Conservation (phyloP, 305 asterid genomes). For the Fraxinus dipetala region DNA sequence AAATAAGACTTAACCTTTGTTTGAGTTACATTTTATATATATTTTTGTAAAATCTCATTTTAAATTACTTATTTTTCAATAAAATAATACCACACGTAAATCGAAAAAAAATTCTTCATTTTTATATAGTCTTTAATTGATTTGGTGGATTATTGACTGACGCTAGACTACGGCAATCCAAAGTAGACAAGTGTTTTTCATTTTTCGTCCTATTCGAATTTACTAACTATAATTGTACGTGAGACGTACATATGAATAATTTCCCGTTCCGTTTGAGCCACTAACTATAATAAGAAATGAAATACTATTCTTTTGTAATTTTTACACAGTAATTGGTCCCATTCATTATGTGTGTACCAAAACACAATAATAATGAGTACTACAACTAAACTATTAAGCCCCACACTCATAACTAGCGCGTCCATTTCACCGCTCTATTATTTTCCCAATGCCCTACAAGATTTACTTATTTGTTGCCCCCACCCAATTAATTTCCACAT, state of each 20-base stretch:
- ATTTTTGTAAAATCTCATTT: too few species aligned
- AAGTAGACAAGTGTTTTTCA: not conserved
- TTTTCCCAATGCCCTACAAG: not conserved
- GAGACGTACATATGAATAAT: not conserved
- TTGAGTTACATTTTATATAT: too few species aligned
- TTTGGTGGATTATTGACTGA: not conserved
- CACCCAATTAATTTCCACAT: not conserved
- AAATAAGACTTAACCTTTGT: too few species aligned
- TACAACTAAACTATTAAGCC: conserved; percentile 5
- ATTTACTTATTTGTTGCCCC: not conserved
- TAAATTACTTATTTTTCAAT: too few species aligned
- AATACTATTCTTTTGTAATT: not conserved
- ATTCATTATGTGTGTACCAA: not conserved
- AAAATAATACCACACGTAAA: too few species aligned
- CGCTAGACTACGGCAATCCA: not conserved
- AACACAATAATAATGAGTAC: conserved; percentile 40
- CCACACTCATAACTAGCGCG: conserved; percentile 30
- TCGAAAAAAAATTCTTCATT: too few species aligned
- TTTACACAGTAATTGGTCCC: not conserved
- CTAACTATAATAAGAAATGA: not conserved
- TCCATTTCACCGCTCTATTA: not conserved
- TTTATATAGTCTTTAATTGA: not conserved
- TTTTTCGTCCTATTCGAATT: not conserved
- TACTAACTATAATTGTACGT: not conserved
- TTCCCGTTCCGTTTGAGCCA: conserved; percentile 12